phyloP scores from a whole-genome alignment of 1,284 basidiomycete species.

The Xerocomus minutiporus region DNA sequence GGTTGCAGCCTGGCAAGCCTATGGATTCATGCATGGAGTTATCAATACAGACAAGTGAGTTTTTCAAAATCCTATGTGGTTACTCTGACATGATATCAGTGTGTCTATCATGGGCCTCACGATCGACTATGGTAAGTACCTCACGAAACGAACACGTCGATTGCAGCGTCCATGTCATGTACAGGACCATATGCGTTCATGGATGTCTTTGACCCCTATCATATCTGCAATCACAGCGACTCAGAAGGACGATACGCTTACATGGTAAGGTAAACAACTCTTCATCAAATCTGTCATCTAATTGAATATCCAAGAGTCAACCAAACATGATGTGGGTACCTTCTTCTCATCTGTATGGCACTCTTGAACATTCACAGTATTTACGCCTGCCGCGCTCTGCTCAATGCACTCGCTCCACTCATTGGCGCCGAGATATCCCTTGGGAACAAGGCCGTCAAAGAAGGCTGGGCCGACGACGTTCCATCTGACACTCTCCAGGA shows the following conservation, averaged over 20 bases:
- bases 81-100: constrained; percentile 35
- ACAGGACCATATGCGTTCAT: constrained; percentile 90
- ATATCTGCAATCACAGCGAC: constrained; percentile 95
- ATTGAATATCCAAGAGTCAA: constrained; percentile 38
- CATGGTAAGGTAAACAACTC: constrained; percentile 43
- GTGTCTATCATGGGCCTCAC: constrained; percentile 85
- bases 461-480: constrained; percentile 61
- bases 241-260: constrained; percentile 84
- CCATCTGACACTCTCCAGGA: constrained; percentile 51
- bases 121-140: constrained; percentile 76
- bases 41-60: constrained; percentile 92
- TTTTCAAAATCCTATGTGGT: neutral
- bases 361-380: constrained; percentile 40
- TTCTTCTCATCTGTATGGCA: neutral
- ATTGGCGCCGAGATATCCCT: constrained; percentile 72
- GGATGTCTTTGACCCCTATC: constrained; percentile 80
- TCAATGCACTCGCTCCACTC: constrained; percentile 72
- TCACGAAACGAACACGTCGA: neutral
- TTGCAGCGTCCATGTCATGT: neutral
- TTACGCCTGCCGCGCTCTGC: constrained; percentile 74
- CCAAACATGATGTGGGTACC: constrained; percentile 52
- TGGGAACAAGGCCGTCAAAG: constrained; percentile 47
- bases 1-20: constrained; percentile 92
- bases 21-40: constrained; percentile 92
- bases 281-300: constrained; percentile 1